Evolutionary conservation across 1,284 basidiomycete genomes (phyloP).

Genomic region (Ganoderma meredithae): DNA sequence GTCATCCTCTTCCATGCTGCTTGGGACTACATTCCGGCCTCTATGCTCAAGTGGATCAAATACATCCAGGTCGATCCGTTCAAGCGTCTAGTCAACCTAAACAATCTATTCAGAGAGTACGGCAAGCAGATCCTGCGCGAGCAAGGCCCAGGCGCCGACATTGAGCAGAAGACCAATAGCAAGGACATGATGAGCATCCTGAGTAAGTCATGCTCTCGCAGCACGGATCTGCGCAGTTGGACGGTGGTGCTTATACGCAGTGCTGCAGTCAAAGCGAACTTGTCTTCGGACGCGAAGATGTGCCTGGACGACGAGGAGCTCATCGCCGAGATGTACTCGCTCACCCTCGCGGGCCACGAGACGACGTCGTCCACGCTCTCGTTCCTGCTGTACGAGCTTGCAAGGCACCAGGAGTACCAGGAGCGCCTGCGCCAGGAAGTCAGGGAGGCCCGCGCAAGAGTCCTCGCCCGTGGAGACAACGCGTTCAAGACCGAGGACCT

Average conservation of each 20-base stretch:
- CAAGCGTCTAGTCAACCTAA: conserved; percentile 34
- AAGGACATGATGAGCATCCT: conserved; percentile 52
- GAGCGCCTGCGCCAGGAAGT: conserved; percentile 40
- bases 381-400: conserved; percentile 42
- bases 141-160: conserved; percentile 15
- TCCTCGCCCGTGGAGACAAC: conserved; percentile 34
- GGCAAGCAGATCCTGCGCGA: conserved; percentile 36
- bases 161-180: conserved; percentile 24
- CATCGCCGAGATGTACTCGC: conserved; percentile 57
- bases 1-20: conserved; percentile 34
- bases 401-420: conserved; percentile 40
- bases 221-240: background rate
- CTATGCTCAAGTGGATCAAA: conserved; percentile 33
- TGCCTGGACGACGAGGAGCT: conserved; percentile 55
- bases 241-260: too few relatives aligned
- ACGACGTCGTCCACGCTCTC: conserved; percentile 34
- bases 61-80: conserved; percentile 40
- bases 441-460: conserved; percentile 27
- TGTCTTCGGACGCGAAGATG: conserved; percentile 49
- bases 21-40: conserved; percentile 39
- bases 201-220: conserved; percentile 36
- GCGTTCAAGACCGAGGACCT: conserved; percentile 41
- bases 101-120: conserved; percentile 31
- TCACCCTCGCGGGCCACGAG: conserved; percentile 40
- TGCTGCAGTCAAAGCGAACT: conserved; percentile 58